Evolutionary conservation across 169 alveolate species (phyloP).

Genomic region (Eimeria mitis): DNA sequence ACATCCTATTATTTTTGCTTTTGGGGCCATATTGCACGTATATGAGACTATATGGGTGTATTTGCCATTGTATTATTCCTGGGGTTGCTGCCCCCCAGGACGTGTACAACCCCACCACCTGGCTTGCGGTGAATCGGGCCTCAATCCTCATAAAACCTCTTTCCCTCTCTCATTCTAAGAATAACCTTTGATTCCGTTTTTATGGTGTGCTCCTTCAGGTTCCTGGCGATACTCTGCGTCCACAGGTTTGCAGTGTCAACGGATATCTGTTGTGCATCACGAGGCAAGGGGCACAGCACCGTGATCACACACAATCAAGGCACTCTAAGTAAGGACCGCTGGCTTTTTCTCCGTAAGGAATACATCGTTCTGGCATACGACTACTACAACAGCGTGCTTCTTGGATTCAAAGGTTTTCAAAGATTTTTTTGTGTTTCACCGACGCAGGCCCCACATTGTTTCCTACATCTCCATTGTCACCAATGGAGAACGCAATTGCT

Average conservation of each 20-base stretch:
- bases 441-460: slow-evolving; percentile 32
- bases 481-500: slow-evolving; percentile 45
- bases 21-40: not conserved
- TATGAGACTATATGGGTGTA: not conserved
- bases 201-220: not conserved
- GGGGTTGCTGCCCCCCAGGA: slow-evolving; percentile 2
- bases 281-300: slow-evolving; percentile 18
- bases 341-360: not conserved
- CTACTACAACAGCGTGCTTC: not conserved
- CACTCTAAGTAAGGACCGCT: not conserved
- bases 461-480: not conserved
- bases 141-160: not conserved
- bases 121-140: slow-evolving; percentile 24
- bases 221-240: not conserved
- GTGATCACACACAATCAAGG: not conserved
- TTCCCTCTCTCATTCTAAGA: not conserved
- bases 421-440: not conserved
- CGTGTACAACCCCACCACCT: not conserved
- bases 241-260: not conserved
- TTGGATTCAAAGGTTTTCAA: not conserved
- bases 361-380: not conserved
- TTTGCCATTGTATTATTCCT: not conserved
- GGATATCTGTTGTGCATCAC: not conserved
- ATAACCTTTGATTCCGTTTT: not conserved
- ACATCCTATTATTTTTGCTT: not conserved